Evolutionary conservation across 1,139 yeast species (phyloP).

Genomic region (Debaryomyces nepalensis): DNA sequence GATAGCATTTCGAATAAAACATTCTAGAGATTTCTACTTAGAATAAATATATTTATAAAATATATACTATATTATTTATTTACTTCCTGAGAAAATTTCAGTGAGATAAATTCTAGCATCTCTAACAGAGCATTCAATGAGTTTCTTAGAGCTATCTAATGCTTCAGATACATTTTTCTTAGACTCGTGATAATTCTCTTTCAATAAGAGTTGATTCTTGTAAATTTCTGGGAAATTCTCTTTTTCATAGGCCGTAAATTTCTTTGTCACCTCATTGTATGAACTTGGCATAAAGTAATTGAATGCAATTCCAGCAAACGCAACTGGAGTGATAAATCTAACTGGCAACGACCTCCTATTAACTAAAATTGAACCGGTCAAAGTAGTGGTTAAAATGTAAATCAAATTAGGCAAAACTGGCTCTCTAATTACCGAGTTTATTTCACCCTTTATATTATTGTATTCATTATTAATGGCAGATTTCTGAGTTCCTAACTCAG

Average conservation of each 20-base stretch:
- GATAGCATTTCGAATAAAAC: neutral
- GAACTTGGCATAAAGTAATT: constrained; percentile 45
- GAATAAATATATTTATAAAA: neutral
- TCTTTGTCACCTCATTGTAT: constrained; percentile 25
- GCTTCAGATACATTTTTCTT: constrained; percentile 19
- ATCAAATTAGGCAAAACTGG: constrained; percentile 59
- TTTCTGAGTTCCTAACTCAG: constrained; percentile 50
- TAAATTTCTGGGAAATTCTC: constrained; percentile 48
- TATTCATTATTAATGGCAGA: constrained; percentile 52
- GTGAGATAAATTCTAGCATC: constrained; percentile 31
- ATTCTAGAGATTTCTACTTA: neutral
- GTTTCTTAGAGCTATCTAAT: constrained; percentile 19
- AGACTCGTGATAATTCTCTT: constrained; percentile 14
- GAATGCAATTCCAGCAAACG: constrained; percentile 50
- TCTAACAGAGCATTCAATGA: constrained; percentile 31
- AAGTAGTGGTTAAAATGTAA: constrained; percentile 57
- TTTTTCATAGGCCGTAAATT: constrained; percentile 65
- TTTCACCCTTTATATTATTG: constrained; percentile 28
- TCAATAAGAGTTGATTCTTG: constrained; percentile 8
- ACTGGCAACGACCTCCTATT: constrained; percentile 51
- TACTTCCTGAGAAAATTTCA: constrained; percentile 20
- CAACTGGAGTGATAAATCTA: constrained; percentile 54
- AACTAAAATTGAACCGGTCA: constrained; percentile 60
- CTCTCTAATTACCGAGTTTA: constrained; percentile 36
- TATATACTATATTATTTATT: constrained; percentile 6